Conservation (phyloP, 1,139 yeast species). For the Geotrichum australiense region DNA sequence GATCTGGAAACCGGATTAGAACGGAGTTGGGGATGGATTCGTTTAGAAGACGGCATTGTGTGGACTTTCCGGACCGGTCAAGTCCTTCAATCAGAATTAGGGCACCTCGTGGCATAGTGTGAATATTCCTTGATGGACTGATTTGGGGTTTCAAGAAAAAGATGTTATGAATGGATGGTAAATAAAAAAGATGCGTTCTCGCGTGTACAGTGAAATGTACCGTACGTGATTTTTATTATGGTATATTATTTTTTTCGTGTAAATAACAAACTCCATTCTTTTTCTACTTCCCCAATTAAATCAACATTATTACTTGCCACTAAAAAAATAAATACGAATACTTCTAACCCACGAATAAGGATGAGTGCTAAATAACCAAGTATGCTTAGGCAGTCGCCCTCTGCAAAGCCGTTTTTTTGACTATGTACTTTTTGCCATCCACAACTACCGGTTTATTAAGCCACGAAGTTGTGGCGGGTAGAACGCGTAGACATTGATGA, state of each 20-base stretch:
- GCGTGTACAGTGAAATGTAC: too few species aligned
- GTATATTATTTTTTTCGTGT: too few species aligned
- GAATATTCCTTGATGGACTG: too few species aligned
- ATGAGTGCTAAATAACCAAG: too few species aligned
- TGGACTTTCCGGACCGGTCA: conserved; percentile 91
- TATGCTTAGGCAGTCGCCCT: too few species aligned
- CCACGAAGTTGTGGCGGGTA: conserved; percentile 32
- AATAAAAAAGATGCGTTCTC: too few species aligned
- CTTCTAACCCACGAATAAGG: too few species aligned
- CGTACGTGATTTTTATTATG: too few species aligned
- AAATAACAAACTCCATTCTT: too few species aligned
- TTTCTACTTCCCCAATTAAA: neutral
- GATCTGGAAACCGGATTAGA: conserved; percentile 75
- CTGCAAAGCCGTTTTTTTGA: conserved; percentile 18
- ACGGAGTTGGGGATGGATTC: conserved; percentile 39
- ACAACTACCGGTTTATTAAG: conserved; percentile 27
- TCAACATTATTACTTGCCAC: neutral
- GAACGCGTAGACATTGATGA: conserved; percentile 28
- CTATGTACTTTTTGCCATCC: conserved; percentile 25
- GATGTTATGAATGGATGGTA: too few species aligned
- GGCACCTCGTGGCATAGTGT: conserved; percentile 47
- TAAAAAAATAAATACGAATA: too few species aligned
- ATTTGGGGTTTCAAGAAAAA: too few species aligned
- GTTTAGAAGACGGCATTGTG: conserved; percentile 58
- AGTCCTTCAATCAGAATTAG: conserved; percentile 85